Base-by-base conservation (phyloP, 441 rosid species). In the Gossypium gossypioides region DNA sequence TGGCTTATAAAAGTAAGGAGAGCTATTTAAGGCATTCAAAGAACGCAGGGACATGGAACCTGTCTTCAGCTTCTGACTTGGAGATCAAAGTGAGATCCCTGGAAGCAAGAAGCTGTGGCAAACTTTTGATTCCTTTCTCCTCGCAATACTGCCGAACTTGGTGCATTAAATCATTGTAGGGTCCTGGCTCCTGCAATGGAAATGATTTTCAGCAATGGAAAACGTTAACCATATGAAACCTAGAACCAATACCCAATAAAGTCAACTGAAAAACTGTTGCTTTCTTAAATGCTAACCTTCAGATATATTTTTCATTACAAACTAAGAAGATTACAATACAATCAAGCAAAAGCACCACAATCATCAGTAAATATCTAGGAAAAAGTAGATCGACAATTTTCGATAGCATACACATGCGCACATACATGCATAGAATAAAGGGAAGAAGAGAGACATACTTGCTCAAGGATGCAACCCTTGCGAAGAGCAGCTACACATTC, bases 51-150 rank as follows among this genome's bases (percentile, higher is more conserved):
- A 54, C 15, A 25, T 24, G 3, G 71, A 77, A 92, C 98, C 98
- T 95, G 93, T 92, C 99, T 3, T 44, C 16, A 6, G 96, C 93
- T 86, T 92, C 98, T 0, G 92, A 84, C 76, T 88, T 91, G 82
- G 95, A 79, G 76, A 95, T 84, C 79, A 95, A 75, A 0, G 81
- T 84, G 72, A 92, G 68, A 25, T 69, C 83, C 74, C 82, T 84
- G 1, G 90, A 84, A 8, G 71, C 77, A 37, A 92, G 86, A 42
- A 83, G 77, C 64, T 84, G 78, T 3, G 77, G 81, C 81, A 95
- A 88, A 72, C 61, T 69, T 8, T 72, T 69, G 3, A 81, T 71
- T 18, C 79, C 82, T 25, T 77, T 79, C 75, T 82, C 84, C 80
- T 63, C 73, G 77, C 92, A 80, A 69, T 83, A 76, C 62, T 54